These are phyloP conservation scores for Anthoceros angustus DNA, from an alignment of 225 moss, liverwort and hornwort species.

Conservation along the genomic window DNA sequence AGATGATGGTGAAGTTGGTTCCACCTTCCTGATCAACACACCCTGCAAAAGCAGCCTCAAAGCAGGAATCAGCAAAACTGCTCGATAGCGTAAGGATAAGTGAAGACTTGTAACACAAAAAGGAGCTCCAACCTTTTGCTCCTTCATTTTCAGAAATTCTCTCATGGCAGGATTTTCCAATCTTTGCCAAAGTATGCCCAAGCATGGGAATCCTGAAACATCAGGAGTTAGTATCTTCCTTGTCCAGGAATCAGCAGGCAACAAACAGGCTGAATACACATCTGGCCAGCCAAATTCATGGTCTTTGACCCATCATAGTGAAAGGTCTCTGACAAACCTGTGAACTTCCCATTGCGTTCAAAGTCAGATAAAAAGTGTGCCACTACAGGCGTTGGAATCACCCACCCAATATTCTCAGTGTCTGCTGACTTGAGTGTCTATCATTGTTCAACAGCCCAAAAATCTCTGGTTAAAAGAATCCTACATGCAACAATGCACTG, in stretches of 20 bases:
- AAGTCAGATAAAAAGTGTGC: slow-evolving; percentile 88
- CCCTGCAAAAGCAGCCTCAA: slow-evolving; percentile 30
- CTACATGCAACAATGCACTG: background rate
- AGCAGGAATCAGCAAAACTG: background rate
- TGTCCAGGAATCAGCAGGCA: background rate
- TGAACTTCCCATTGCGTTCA: slow-evolving; percentile 65
- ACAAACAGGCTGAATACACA: background rate
- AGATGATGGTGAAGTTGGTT: slow-evolving; percentile 86
- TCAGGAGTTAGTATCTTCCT: background rate
- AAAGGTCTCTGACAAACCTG: slow-evolving; percentile 28
- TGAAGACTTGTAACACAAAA: background rate
- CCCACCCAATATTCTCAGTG: slow-evolving; percentile 95
- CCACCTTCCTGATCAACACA: slow-evolving; percentile 84
- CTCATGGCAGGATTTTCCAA: slow-evolving; percentile 86
- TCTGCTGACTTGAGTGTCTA: slow-evolving; percentile 92
- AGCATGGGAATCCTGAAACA: slow-evolving; percentile 68
- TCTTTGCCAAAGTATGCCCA: slow-evolving; percentile 89
- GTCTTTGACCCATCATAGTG: no score
- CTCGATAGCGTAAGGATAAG: background rate
- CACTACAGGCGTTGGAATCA: slow-evolving; percentile 91
- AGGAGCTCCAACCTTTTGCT: slow-evolving; percentile 45
- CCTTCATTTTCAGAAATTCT: slow-evolving; percentile 63
- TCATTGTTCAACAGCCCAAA: slow-evolving; percentile 8
- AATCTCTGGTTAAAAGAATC: slow-evolving; percentile 6
- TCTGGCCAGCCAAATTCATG: background rate